phyloP scores from a whole-genome alignment of 2,329 filamentous ascomycete species.

The Neurospora sp. region DNA sequence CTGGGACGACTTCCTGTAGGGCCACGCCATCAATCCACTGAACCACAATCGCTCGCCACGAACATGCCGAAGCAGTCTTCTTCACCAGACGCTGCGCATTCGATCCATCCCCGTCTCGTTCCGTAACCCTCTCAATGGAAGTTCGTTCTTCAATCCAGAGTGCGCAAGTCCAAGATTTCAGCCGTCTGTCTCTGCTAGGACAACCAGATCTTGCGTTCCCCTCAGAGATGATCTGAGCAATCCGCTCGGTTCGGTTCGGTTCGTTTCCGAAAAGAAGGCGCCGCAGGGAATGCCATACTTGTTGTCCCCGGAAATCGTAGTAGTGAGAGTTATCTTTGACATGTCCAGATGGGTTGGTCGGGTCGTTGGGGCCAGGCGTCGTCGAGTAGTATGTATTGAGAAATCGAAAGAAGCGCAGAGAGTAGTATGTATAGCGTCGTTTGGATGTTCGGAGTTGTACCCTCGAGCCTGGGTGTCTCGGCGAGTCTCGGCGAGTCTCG shows the following conservation, averaged over 20 bases:
- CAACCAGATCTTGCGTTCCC: background rate
- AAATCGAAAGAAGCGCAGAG: background rate
- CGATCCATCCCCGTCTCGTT: background rate
- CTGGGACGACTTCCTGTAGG: background rate
- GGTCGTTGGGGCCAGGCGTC: background rate
- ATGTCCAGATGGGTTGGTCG: background rate
- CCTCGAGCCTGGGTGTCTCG: background rate
- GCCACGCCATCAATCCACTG: background rate
- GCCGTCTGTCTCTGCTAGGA: background rate
- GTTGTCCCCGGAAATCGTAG: background rate
- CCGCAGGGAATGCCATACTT: background rate
- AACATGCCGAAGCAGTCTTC: background rate
- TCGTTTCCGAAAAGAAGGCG: background rate
- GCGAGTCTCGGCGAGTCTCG: no score
- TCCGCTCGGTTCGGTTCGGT: no score
- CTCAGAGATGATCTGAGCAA: background rate
- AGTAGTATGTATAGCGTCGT: background rate
- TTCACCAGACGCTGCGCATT: background rate
- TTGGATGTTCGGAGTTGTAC: background rate
- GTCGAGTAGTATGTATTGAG: background rate
- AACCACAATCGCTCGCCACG: background rate
- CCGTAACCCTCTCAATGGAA: background rate
- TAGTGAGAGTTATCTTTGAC: background rate
- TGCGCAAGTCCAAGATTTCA: background rate
- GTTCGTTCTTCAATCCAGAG: background rate